A percentile compares a stretch with the other conserved stretches of the same genome.
phyloP scores from a whole-genome alignment of 2,329 filamentous ascomycete species.

The Paraconiothyrium sp. region DNA sequence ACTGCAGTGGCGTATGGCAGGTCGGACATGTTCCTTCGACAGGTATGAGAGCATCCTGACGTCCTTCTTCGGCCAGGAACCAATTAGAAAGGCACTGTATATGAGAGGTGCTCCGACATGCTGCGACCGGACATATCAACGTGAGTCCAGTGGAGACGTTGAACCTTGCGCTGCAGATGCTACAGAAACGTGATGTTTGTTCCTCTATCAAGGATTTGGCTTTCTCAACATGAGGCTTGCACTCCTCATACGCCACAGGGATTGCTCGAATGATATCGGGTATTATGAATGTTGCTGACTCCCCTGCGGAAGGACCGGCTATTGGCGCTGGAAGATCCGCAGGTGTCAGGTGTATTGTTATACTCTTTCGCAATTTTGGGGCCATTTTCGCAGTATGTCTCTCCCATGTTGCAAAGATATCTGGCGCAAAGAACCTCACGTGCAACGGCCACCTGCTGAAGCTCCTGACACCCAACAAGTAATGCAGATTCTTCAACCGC shows the following conservation, averaged over 20 bases:
- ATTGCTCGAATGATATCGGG: constrained; percentile 52
- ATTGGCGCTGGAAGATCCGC: constrained; percentile 35
- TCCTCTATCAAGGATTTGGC: constrained; percentile 45
- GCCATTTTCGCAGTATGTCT: constrained; percentile 51
- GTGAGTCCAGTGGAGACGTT: constrained; percentile 52
- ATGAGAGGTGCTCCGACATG: constrained; percentile 63
- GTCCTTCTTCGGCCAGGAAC: constrained; percentile 58
- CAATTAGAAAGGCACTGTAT: constrained; percentile 63
- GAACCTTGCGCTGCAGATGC: constrained; percentile 58
- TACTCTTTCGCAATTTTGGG: constrained; percentile 35
- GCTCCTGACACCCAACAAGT: constrained; percentile 79
- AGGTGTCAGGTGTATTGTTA: constrained; percentile 42
- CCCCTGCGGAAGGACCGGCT: constrained; percentile 22
- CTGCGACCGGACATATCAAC: constrained; percentile 61
- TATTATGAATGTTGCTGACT: constrained; percentile 21
- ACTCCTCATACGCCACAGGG: constrained; percentile 62
- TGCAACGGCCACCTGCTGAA: constrained; percentile 85
- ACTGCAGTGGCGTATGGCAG: constrained; percentile 71
- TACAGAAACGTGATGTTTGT: constrained; percentile 49
- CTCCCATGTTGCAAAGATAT: constrained; percentile 77
- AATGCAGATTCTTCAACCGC: constrained; percentile 80
- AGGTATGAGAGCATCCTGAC: constrained; percentile 67
- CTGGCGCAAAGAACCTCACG: constrained; percentile 78
- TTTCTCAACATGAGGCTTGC: constrained; percentile 64
- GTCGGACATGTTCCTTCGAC: constrained; percentile 74